phyloP scores from a whole-genome alignment of 495 filamentous ascomycete species.

The Annulohypoxylon maeteangense region DNA sequence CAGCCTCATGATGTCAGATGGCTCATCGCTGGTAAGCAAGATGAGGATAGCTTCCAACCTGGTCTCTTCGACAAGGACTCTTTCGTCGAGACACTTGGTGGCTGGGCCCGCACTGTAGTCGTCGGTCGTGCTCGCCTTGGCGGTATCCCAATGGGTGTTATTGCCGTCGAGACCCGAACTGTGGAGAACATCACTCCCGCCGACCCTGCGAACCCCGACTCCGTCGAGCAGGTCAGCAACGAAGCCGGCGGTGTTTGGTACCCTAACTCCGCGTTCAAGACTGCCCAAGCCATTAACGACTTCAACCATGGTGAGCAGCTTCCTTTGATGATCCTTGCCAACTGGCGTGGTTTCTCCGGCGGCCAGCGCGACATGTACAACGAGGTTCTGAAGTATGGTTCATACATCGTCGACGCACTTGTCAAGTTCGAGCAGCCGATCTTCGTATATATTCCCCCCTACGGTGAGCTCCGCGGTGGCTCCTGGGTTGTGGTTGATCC shows the following conservation, averaged over 20 bases:
- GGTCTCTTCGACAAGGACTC: slow-evolving; percentile 97
- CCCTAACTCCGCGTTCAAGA: slow-evolving; percentile 99
- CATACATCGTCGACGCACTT: slow-evolving; percentile 96
- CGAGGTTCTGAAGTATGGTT: slow-evolving; percentile 98
- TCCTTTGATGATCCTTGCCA: slow-evolving; percentile 97
- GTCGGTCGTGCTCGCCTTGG: slow-evolving; percentile 96
- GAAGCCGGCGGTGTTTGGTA: slow-evolving; percentile 99
- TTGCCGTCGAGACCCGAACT: slow-evolving; percentile 93
- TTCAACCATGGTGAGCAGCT: slow-evolving; percentile 99
- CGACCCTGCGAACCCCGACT: slow-evolving; percentile 98
- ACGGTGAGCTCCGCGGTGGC: slow-evolving; percentile 96
- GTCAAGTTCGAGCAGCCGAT: slow-evolving; percentile 99
- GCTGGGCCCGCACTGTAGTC: slow-evolving; percentile 96
- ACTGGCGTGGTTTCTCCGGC: slow-evolving; percentile 99
- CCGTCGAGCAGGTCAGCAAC: slow-evolving; percentile 89
- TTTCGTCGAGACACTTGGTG: slow-evolving; percentile 95
- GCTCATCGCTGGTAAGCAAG: slow-evolving; percentile 91
- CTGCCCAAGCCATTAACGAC: slow-evolving; percentile 96
- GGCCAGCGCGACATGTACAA: slow-evolving; percentile 99
- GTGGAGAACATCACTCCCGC: slow-evolving; percentile 97
- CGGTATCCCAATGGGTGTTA: slow-evolving; percentile 98
- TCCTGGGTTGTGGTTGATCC: slow-evolving; percentile 99
- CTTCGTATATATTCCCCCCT: slow-evolving; percentile 98
- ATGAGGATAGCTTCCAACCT: slow-evolving; percentile 82
- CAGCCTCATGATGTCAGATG: slow-evolving; percentile 93